Conservation (phyloP, 2,329 filamentous ascomycete species). For the Aspergillus pseudonomiae region DNA sequence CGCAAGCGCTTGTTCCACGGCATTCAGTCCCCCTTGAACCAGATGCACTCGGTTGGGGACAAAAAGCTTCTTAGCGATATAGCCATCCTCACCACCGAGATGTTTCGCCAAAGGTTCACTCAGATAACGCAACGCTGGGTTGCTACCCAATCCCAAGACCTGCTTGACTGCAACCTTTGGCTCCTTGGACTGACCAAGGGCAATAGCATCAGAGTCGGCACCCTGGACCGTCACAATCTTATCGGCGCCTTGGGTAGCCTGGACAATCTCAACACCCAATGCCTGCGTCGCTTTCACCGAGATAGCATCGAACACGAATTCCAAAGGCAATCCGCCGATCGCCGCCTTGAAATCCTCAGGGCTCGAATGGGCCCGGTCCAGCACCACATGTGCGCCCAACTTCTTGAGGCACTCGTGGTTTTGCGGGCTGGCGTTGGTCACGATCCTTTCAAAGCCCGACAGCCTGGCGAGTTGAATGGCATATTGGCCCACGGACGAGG, state of each 20-base stretch:
- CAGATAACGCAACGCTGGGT: constrained; percentile 29
- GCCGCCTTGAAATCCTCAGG: constrained; percentile 30
- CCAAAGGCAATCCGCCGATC: constrained; percentile 28
- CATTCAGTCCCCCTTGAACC: constrained; percentile 32
- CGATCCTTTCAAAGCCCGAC: constrained; percentile 36
- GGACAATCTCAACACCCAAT: constrained; percentile 34
- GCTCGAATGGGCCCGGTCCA: constrained; percentile 22
- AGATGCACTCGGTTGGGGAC: constrained; percentile 33
- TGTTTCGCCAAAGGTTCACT: constrained; percentile 32
- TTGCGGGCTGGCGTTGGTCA: constrained; percentile 34
- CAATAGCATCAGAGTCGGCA: neutral
- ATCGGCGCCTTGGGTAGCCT: constrained; percentile 16
- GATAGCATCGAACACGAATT: constrained; percentile 37
- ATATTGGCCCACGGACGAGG: constrained; percentile 40
- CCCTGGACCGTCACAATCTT: constrained; percentile 13
- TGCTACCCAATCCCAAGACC: constrained; percentile 30
- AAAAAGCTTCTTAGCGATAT: constrained; percentile 33
- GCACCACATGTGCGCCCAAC: constrained; percentile 32
- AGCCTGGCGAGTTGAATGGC: constrained; percentile 38
- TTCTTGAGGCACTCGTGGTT: constrained; percentile 25
- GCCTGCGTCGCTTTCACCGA: constrained; percentile 32
- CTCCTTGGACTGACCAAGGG: constrained; percentile 4
- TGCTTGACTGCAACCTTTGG: constrained; percentile 18
- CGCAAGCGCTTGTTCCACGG: constrained; percentile 20
- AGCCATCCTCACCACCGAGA: constrained; percentile 29